Base-by-base conservation (phyloP, 2,329 filamentous ascomycete species). In the Paraphoma sp. region DNA sequence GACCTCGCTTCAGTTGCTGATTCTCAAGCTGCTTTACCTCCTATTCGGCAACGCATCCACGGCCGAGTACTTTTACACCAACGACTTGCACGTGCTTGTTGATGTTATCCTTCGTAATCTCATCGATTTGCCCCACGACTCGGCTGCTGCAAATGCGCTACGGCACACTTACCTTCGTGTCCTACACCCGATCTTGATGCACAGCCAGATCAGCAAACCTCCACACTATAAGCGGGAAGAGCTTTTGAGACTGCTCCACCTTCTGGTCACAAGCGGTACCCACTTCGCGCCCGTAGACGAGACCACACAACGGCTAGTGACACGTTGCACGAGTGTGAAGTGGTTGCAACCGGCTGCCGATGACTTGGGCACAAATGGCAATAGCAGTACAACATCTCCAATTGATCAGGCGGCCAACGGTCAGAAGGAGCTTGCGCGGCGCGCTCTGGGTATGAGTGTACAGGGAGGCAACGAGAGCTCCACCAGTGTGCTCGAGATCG, bases 11-110 rank as follows among this genome's bases (percentile, higher is more conserved):
- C 96, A 99, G 77, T 84, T 99, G 28, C 85, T 99, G n/a, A 98
- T 98, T 57, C 83, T 99, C 42, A 99, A 99, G 78, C 86, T 97
- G 4, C 83, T 99, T 29, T 99, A 98, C 77, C 86, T 99, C 36
- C 84, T 99, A 9, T 99, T 99, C 78, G 97, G 93, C 4, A 98
- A 92, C 9, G 87, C 87, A 54, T 86, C 90, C 14, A 99, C 95
- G 0, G 92, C 95, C 75, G 95, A 99, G 78, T 99, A 98, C 78
- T 99, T 99, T 73, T 99, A 98, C 77, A 97, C 93, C 29, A 99
- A 99, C 73, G 95, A 99, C 71, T 83, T 99, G 30, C 91, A 92
- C 56, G 95, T 99, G 4, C 85, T 99, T 14, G 84, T 98, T 45
- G 95, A 99, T 72, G 95, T 99, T 62, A 93, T 99, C 56, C 92